These are phyloP conservation scores for Macrophomina tecta DNA, from an alignment of 2,329 filamentous ascomycete species.

Conservation along the genomic window DNA sequence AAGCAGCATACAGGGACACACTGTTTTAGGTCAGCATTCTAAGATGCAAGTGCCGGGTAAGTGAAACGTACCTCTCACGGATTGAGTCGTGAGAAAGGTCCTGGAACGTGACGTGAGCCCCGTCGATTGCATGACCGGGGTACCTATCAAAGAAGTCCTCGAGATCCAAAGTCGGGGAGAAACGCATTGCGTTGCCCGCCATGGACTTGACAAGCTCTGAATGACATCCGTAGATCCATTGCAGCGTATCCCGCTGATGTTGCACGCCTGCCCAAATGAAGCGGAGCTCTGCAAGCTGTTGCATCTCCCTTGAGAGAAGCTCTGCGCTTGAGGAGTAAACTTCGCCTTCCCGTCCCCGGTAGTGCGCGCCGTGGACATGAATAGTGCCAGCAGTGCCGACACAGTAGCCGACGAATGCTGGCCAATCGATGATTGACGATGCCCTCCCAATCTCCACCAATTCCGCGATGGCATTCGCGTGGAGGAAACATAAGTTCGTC, in stretches of 20 bases:
- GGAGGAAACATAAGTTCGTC: constrained; percentile 83
- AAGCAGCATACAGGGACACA: constrained; percentile 24
- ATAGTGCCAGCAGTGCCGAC: constrained; percentile 87
- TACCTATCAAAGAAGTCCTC: constrained; percentile 91
- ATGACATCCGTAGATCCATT: constrained; percentile 79
- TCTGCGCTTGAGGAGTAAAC: constrained; percentile 70
- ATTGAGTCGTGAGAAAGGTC: constrained; percentile 69
- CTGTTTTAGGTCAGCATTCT: constrained; percentile 21
- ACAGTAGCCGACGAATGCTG: constrained; percentile 84
- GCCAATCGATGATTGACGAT: constrained; percentile 79
- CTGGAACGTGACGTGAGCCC: constrained; percentile 73
- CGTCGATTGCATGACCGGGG: constrained; percentile 72
- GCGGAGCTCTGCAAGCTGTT: constrained; percentile 76
- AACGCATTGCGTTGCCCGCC: constrained; percentile 71
- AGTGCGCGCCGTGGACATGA: constrained; percentile 85
- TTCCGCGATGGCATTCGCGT: constrained; percentile 83
- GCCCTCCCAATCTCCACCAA: constrained; percentile 79
- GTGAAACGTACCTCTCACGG: constrained; percentile 57
- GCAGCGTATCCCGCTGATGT: constrained; percentile 79
- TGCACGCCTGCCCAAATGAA: constrained; percentile 79
- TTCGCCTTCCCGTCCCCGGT: constrained; percentile 67
- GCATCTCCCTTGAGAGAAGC: constrained; percentile 78
- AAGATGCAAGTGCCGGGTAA: neutral
- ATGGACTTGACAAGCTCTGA: constrained; percentile 77
- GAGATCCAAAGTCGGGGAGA: constrained; percentile 79